phyloP scores from a whole-genome alignment of 2,329 filamentous ascomycete species.

The Ophiostoma australiae region DNA sequence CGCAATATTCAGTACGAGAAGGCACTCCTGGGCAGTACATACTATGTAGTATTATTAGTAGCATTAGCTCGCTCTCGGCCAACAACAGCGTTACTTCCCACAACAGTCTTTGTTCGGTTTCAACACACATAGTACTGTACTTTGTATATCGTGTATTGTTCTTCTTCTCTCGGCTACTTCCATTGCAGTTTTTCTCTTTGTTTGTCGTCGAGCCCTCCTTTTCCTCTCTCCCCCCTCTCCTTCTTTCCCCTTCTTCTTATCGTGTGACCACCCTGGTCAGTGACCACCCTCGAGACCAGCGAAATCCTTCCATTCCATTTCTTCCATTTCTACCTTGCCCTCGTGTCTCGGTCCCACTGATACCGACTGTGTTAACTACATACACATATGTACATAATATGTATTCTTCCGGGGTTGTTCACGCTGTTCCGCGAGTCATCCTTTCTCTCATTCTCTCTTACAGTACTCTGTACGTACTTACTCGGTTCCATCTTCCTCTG shows the following conservation, averaged over 20 bases:
- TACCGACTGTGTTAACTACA: background rate
- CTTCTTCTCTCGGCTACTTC: background rate
- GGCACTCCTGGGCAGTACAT: background rate
- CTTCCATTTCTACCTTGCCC: background rate
- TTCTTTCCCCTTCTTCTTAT: background rate
- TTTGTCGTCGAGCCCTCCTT: background rate
- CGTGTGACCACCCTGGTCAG: background rate
- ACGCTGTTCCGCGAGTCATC: background rate
- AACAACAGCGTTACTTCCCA: slow-evolving; percentile 1
- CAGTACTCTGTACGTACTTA: background rate
- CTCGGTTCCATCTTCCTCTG: background rate
- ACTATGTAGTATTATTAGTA: background rate
- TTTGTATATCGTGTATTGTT: background rate
- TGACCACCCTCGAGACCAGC: background rate
- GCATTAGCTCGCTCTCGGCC: background rate
- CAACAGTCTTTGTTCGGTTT: slow-evolving; percentile 1
- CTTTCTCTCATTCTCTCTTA: background rate
- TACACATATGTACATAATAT: too few species aligned
- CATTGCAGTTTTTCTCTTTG: background rate
- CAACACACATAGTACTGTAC: background rate
- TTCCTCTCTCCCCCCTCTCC: background rate
- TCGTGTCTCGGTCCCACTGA: slow-evolving; percentile 5
- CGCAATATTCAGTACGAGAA: too few species aligned
- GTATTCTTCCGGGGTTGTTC: background rate
- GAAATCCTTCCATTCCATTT: background rate